Percentiles rank a stretch among this genome's conserved stretches.
These are phyloP conservation scores for Geosmithia morbida DNA, from an alignment of 2,329 filamentous ascomycete species.

Conservation along the genomic window DNA sequence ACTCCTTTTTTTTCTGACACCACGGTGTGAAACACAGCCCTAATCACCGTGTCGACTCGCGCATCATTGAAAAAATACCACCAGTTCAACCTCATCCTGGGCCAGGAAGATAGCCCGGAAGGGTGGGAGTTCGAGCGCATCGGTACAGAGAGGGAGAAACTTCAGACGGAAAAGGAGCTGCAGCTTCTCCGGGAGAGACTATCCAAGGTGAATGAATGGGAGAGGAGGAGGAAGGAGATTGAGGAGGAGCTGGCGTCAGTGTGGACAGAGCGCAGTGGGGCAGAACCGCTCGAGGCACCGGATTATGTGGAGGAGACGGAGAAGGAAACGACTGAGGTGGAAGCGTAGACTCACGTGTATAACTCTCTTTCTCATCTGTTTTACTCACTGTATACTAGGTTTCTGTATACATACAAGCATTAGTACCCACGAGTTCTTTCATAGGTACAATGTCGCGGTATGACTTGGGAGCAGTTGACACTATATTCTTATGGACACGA, in stretches of 20 bases:
- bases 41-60: conserved; percentile 92
- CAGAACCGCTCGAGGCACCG: conserved; percentile 20
- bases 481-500: no score
- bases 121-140: conserved; percentile 91
- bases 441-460: no score
- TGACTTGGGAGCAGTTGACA: no score
- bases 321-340: neutral
- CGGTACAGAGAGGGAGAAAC: conserved; percentile 84
- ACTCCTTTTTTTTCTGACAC: neutral
- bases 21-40: conserved; percentile 30
- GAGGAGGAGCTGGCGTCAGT: conserved; percentile 61
- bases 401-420: neutral
- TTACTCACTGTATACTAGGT: neutral
- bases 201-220: conserved; percentile 72
- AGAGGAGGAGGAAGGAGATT: conserved; percentile 63
- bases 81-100: conserved; percentile 76
- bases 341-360: neutral
- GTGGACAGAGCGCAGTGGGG: conserved; percentile 34
- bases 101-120: conserved; percentile 64
- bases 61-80: conserved; percentile 94
- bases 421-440: no score
- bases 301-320: neutral
- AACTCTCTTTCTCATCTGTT: neutral
- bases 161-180: conserved; percentile 83
- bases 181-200: conserved; percentile 70